Base-by-base conservation (phyloP, 2,329 filamentous ascomycete genomes). In the Arthroderma sp. region DNA sequence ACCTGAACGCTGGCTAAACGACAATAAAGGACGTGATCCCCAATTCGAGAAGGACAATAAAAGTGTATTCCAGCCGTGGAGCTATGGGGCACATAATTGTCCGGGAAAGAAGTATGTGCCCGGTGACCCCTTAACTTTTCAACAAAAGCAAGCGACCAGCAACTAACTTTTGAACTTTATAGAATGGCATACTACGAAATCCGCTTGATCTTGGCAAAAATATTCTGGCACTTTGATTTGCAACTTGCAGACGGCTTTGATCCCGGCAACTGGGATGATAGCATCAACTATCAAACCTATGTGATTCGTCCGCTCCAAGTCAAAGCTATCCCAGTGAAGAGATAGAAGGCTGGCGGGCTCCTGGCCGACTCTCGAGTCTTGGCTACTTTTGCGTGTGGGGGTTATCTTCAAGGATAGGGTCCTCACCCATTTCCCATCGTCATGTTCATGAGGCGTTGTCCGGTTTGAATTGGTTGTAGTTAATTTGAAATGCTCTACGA, bases 1-100 rank as follows among this genome's bases (percentile, higher is more conserved):
- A 1, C 64, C 66, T 1, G 62, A 66, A 38, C 54, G 68, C 6
- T 71, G 65, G 65, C 47, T 69, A 3, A 54, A 56, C 1, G 42
- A 45, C 10, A 29, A 15, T 3, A 30, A 40, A 33, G 40, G 33
- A 5, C 36, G 38, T 3, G 56, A 58, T 27, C 51, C 58, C 7
- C 46, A 54, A 4, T 68, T 60, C 40, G 53, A 48, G 6, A 49
- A 54, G 9, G 62, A 58, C 48, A 54, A 58, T 22, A 54, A 50
- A 10, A 48, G 44, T n/a, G 50, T 49, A 36, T 54, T 53, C 11
- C 53, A 55, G 37, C 58, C 56, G 4, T 64, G 64, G 45, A 51
- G 54, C 5, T 51, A 57, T 30, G 65, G 65, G 1, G 58, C 63
- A 3, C 51, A 63, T 36, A 59, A 54, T 32, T 66, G 63, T 38